phyloP scores from a whole-genome alignment of 129 eudicot genomes.

The Erigeron canadensis region DNA sequence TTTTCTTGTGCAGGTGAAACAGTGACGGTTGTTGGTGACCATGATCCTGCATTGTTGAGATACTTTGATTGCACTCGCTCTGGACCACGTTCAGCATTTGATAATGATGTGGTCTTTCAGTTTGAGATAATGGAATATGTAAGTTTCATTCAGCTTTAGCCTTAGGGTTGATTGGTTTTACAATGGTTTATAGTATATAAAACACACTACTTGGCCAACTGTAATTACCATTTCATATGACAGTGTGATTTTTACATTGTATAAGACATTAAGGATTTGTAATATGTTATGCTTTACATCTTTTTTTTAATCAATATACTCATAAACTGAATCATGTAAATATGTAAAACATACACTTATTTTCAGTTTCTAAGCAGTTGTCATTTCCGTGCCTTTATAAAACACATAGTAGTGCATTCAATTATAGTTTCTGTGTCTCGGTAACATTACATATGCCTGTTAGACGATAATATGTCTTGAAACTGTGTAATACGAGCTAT shows the following conservation, averaged over 20 bases:
- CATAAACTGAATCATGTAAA: too few relatives aligned
- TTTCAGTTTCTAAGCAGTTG: not conserved
- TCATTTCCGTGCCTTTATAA: not conserved
- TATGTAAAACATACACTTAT: not conserved
- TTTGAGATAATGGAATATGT: constrained; percentile 99
- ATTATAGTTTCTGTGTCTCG: constrained; percentile 5
- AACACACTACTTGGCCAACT: constrained; percentile 12
- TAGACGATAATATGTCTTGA: not conserved
- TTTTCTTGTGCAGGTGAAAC: constrained; percentile 76
- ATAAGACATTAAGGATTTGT: not conserved
- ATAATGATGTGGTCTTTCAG: constrained; percentile 81
- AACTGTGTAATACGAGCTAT: constrained; percentile 1
- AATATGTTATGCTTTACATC: constrained; percentile 1
- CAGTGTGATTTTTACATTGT: not conserved
- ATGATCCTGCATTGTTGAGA: constrained; percentile 71
- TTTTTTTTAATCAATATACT: not conserved
- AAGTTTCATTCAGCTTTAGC: constrained; percentile 31
- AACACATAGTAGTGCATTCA: not conserved
- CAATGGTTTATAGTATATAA: not conserved
- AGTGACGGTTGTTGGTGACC: constrained; percentile 89
- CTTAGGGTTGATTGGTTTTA: constrained; percentile 1
- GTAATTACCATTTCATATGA: constrained; percentile 2
- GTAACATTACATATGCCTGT: not conserved
- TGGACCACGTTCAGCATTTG: constrained; percentile 98
- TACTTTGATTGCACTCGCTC: constrained; percentile 95